Conservation (phyloP, 345 rosid species). For the Populus alba region DNA sequence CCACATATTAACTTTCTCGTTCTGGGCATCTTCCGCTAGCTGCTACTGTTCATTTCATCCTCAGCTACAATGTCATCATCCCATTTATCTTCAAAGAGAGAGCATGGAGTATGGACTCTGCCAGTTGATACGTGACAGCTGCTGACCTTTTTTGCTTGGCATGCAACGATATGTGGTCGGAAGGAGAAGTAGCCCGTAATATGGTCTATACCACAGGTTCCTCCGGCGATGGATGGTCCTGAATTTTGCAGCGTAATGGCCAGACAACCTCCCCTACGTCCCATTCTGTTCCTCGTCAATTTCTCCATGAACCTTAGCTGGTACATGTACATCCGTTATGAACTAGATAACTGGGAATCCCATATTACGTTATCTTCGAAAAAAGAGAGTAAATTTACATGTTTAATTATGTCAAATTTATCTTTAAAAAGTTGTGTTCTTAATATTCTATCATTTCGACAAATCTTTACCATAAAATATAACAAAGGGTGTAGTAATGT, state of each 20-base stretch:
- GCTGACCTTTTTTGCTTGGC: background rate
- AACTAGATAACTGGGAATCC: background rate
- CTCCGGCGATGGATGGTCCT: background rate
- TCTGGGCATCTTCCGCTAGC: background rate
- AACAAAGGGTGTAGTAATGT: too few relatives aligned
- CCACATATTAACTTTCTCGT: background rate
- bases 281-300: background rate
- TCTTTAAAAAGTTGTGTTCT: too few relatives aligned
- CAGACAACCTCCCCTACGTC: background rate
- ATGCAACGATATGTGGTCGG: background rate
- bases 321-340: background rate
- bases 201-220: background rate
- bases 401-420: too few relatives aligned
- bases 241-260: background rate
- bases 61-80: background rate
- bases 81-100: background rate
- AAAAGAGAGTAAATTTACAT: too few relatives aligned
- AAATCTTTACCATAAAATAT: too few relatives aligned
- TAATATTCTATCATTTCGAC: too few relatives aligned
- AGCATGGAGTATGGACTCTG: background rate
- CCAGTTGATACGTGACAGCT: background rate
- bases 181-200: background rate
- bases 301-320: background rate
- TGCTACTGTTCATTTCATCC: background rate
- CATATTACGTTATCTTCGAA: background rate